These are phyloP conservation scores for Echeveria elegans DNA, from an alignment of 164 flowering plant species.

Conservation along the genomic window DNA sequence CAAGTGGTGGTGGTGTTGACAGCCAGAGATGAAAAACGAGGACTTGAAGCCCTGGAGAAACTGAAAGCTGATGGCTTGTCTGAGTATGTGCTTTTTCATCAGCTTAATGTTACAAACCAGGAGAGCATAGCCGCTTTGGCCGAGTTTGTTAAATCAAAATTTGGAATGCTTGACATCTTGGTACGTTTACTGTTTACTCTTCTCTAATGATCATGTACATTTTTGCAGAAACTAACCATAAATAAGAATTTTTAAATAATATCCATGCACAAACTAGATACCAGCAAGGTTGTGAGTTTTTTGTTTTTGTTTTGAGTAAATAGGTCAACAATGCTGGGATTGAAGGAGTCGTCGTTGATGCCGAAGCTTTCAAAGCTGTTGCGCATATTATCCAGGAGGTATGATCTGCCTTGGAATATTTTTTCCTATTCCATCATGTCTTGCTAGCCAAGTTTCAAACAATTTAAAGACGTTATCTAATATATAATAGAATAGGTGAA, in stretches of 20 bases:
- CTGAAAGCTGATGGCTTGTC: constrained; percentile 19
- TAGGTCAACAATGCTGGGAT: constrained; percentile 34
- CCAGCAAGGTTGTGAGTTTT: neutral
- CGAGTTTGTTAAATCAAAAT: constrained; percentile 25
- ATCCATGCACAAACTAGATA: too few relatives aligned
- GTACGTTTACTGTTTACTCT: constrained; percentile 12
- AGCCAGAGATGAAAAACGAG: constrained; percentile 33
- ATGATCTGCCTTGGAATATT: neutral
- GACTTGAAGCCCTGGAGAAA: constrained; percentile 29
- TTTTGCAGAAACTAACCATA: too few relatives aligned
- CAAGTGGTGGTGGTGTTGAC: constrained; percentile 23
- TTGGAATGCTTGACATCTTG: constrained; percentile 43
- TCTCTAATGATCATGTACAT: too few relatives aligned
- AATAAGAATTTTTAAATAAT: too few relatives aligned
- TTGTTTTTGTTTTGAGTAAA: neutral
- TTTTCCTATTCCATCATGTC: neutral
- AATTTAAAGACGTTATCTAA: too few relatives aligned
- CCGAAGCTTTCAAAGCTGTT: constrained; percentile 30
- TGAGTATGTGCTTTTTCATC: constrained; percentile 29
- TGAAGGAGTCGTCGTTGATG: constrained; percentile 47
- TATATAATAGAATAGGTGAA: too few relatives aligned
- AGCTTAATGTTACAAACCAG: constrained; percentile 26
- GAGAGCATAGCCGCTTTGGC: constrained; percentile 24
- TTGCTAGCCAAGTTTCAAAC: too few relatives aligned
- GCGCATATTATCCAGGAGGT: neutral